Base-by-base conservation (phyloP, 2,329 filamentous ascomycete genomes). In the Colletotrichum sansevieriae region DNA sequence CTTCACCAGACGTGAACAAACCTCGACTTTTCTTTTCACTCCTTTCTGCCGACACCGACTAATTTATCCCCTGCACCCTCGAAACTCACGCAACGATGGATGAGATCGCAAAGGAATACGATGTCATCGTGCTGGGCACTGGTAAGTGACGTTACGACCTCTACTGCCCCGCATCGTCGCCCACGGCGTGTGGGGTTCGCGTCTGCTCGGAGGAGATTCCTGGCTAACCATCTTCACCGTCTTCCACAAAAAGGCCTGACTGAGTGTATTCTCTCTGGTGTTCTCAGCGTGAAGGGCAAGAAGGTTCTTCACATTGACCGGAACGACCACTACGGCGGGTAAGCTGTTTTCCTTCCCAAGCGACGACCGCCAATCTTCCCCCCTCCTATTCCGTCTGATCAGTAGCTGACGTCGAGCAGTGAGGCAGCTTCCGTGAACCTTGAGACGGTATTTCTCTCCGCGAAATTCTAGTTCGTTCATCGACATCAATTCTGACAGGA, bases 261-360 rank as follows among this genome's bases (percentile, higher is more conserved):
- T 72, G 96, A 99, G 90, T 99, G 96, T 85, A 96, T 99, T 79
- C 92, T 99, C 75, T 98, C 95, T 80, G 96, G 95, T 83, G 95
- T 99, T 71, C 85, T 98, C 79, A 97, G 94, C 85, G 95, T 98
- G 77, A 98, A 98, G 87, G 95, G 95, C 82, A 95, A 97, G 88
- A 98, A 98, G 87, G 96, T 99, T 78, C 89, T 99, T 73, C 96
- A 99, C 85, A 97, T 99, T 81, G 96, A 98, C 84, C 92, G 95
- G 79, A 98, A 98, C 81, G 94, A 97, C 81, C 95, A 98, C 86
- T 98, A 98, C 79, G 96, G 96, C 88, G 96, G 94, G 95, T 97
- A 85, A 77, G 92, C 87, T 70, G 63, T 70, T 55, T 68, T 63
- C 43, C 63, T 52, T 51, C 41, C 7, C 22, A 11, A 29, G 11